Base-by-base conservation (phyloP, 1,284 basidiomycete species). In the Ceratobasidium sp. region DNA sequence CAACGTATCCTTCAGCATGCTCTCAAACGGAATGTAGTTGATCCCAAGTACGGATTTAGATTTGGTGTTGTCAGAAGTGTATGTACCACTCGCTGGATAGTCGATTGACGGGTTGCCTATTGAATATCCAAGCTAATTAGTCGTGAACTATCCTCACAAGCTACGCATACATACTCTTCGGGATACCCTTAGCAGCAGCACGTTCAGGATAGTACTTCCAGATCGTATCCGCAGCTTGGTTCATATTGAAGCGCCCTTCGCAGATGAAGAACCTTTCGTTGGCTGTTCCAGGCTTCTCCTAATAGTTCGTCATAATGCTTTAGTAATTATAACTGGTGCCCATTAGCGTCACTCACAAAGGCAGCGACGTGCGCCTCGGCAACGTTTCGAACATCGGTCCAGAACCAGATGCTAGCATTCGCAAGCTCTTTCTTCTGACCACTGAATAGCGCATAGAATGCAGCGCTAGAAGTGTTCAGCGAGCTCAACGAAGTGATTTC, bases 141-240 rank as follows among this genome's bases (percentile, higher is more conserved):
- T 33, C 33, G 33, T 33, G 33, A 48, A 48, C 4, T 4, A 33
- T 4, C 33, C 10, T 48, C 46, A 48, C 12, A 17, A 7, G 12
- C 2, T 3, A 9, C 33, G 33, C 33, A 48, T 12, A 12, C 46
- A 12, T 17, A 48, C 46, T 48, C 59, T 77, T 79, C 6, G 76
- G 66, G 23, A 80, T 46, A 1, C 52, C 40, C 46, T 76, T 76
- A 13, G 65, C 77, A 1, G 42, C 17, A n/a, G 77, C 79, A 23
- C 78, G 23, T 33, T 78, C 79, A 7, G 77, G 73, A 42, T 77
- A 76, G 50, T 79, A 77, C 62, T 77, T 48, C 80, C 78, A 80
- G 20, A 68, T 74, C 23, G 48, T 76, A 44, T 70, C 78, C 23
- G 44, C 50, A 10, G 78, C 52, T 26, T 74, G 70, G 7, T 68